These are phyloP conservation scores for Fraxinus xanthoxyloides DNA, from an alignment of 305 asterid species.

Conservation along the genomic window DNA sequence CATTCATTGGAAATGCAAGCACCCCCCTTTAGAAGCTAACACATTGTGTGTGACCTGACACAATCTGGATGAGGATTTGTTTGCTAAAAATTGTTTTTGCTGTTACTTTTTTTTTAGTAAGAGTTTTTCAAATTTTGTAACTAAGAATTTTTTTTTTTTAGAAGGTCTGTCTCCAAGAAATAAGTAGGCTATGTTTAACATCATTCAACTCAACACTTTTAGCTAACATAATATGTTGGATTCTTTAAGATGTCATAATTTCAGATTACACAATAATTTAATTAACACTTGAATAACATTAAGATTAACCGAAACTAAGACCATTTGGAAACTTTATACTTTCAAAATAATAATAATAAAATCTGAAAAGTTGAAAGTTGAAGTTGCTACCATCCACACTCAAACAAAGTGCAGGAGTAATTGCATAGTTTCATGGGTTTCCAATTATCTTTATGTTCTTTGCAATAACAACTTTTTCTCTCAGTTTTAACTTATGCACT, in stretches of 20 bases:
- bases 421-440: neutral
- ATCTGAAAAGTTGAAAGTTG: neutral
- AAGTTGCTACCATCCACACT: neutral
- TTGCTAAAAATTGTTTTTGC: neutral
- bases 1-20: neutral
- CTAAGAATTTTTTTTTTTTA: neutral
- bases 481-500: neutral
- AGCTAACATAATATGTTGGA: neutral
- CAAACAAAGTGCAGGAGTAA: neutral
- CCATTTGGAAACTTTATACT: neutral
- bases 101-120: neutral
- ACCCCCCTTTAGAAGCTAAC: neutral
- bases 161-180: neutral
- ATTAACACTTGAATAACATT: neutral
- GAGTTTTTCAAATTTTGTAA: neutral
- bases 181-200: neutral
- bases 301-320: neutral
- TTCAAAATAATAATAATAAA: neutral
- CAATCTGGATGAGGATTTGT: neutral
- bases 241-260: neutral
- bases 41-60: neutral
- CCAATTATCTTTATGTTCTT: neutral
- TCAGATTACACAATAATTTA: neutral
- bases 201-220: neutral
- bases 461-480: neutral